Conservation (phyloP, 495 filamentous ascomycete species). For the Aspergillus diversus region DNA sequence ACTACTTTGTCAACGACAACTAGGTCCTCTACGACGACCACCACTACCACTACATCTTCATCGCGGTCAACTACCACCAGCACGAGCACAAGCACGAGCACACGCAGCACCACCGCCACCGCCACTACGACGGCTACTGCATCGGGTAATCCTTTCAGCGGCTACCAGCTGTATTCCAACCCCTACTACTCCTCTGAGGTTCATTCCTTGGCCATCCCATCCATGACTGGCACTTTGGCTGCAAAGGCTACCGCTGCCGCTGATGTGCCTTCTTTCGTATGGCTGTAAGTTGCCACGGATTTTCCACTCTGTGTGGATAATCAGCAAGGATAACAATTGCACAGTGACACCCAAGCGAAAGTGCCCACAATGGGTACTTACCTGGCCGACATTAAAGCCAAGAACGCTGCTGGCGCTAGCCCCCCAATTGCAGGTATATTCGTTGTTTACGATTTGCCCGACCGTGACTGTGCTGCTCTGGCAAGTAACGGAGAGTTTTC, state of each 20-base stretch:
- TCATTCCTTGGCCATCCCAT: constrained; percentile 54
- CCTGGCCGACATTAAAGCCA: constrained; percentile 56
- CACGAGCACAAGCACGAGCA: constrained; percentile 15
- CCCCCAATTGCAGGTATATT: constrained; percentile 55
- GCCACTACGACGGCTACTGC: constrained; percentile 26
- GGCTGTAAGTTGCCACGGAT: constrained; percentile 56
- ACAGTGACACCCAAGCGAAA: constrained; percentile 62
- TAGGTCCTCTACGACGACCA: constrained; percentile 9
- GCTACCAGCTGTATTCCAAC: constrained; percentile 59
- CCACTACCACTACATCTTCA: constrained; percentile 9
- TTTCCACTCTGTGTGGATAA: neutral
- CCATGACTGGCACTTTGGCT: constrained; percentile 39
- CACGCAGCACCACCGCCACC: neutral
- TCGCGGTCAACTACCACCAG: constrained; percentile 19
- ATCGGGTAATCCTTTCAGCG: constrained; percentile 30
- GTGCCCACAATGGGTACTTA: constrained; percentile 61
- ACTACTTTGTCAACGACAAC: constrained; percentile 11
- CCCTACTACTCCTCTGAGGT: constrained; percentile 62
- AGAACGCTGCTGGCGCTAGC: constrained; percentile 56
- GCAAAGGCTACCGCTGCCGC: constrained; percentile 55
- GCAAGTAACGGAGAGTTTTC: constrained; percentile 78
- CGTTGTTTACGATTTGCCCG: constrained; percentile 78
- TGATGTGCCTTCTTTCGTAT: constrained; percentile 68
- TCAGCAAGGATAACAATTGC: neutral
- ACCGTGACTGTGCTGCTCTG: constrained; percentile 76